Conservation (phyloP, 1,284 basidiomycete genomes). For the Ustilago shanxiensis region DNA sequence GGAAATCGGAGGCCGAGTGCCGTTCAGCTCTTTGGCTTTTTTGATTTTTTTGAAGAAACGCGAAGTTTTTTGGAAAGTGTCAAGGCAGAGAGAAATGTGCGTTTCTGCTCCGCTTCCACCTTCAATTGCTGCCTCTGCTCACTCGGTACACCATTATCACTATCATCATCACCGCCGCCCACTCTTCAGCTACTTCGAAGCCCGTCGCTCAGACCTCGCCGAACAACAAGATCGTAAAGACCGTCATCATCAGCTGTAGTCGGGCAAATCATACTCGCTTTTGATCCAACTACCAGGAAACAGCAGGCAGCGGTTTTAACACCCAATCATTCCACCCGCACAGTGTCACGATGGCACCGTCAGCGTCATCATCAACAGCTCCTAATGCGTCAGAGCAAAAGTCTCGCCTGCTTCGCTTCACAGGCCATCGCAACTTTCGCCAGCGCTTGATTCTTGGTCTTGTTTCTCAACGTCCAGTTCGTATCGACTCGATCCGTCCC, state of each 20-base stretch:
- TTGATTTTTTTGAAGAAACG: conserved; percentile 10
- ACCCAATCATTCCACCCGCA: neutral
- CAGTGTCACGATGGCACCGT: conserved; percentile 19
- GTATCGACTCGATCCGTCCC: conserved; percentile 88
- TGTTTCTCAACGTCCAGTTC: conserved; percentile 86
- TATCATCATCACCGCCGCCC: neutral
- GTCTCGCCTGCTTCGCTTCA: conserved; percentile 73
- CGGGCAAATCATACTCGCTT: neutral
- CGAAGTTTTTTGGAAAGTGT: conserved; percentile 25
- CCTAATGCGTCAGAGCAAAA: conserved; percentile 25
- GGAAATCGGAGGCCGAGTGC: conserved; percentile 16
- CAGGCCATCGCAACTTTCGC: conserved; percentile 85
- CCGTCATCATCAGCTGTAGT: neutral
- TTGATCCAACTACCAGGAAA: no score
- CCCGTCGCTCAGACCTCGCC: neutral
- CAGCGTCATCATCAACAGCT: conserved; percentile 18
- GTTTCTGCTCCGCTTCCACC: neutral
- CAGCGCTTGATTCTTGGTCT: conserved; percentile 88
- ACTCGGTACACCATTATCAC: neutral
- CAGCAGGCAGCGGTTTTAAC: no score
- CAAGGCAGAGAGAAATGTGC: neutral
- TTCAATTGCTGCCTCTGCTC: neutral
- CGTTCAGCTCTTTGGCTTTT: neutral
- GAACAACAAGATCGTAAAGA: neutral
- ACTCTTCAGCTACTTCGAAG: neutral